Conservation (phyloP, 2,329 filamentous ascomycete species). For the Fusarium coicis region DNA sequence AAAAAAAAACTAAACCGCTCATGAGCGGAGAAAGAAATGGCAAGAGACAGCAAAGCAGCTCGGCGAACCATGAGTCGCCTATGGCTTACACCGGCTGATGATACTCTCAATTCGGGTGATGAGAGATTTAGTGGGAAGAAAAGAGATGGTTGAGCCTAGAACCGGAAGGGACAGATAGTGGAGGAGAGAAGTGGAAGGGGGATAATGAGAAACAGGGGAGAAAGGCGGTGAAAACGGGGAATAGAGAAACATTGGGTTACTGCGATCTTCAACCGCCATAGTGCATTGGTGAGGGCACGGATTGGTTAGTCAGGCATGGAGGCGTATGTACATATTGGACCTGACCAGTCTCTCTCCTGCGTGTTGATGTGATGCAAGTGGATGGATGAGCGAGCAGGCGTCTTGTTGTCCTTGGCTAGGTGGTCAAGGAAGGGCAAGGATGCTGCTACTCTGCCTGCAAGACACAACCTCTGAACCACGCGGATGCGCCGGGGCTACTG, state of each 20-base stretch:
- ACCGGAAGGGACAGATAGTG: constrained; percentile 32
- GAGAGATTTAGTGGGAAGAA: constrained; percentile 37
- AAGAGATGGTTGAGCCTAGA: constrained; percentile 29
- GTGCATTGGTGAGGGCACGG: constrained; percentile 13
- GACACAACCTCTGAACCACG: constrained; percentile 40
- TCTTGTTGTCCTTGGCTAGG: background rate
- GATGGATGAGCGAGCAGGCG: constrained; percentile 8
- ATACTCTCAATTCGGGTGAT: constrained; percentile 14
- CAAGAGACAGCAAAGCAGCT: constrained; percentile 4
- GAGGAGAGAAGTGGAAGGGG: constrained; percentile 30
- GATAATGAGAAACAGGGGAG: constrained; percentile 15
- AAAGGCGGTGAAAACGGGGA: constrained; percentile 45
- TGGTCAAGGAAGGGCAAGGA: constrained; percentile 23
- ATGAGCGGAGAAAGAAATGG: background rate
- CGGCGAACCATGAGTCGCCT: constrained; percentile 20
- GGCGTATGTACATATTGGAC: constrained; percentile 6
- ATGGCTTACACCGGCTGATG: constrained; percentile 34
- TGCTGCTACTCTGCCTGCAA: constrained; percentile 31
- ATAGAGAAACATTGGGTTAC: constrained; percentile 17
- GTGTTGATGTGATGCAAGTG: constrained; percentile 33
- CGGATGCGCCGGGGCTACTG: constrained; percentile 39
- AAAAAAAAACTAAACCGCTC: constrained; percentile 11
- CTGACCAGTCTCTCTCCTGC: constrained; percentile 25
- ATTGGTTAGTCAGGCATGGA: constrained; percentile 14
- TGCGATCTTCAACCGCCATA: background rate